Conservation (phyloP, 352 stramenopile genomes). For the Sclerospora graminicola region DNA sequence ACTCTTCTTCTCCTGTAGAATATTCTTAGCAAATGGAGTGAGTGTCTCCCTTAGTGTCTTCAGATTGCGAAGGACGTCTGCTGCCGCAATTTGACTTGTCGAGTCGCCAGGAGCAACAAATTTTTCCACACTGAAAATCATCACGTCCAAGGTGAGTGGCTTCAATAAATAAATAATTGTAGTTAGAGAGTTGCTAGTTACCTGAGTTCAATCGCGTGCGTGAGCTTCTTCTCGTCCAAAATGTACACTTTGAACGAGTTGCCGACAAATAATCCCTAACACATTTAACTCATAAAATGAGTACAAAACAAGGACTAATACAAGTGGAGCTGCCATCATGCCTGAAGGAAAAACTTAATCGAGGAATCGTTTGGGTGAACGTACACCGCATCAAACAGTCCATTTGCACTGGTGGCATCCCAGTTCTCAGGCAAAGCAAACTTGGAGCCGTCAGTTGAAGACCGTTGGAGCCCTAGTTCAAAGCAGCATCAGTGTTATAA, state of each 20-base stretch:
- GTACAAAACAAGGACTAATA: background rate
- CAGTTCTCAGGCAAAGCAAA: constrained; percentile 38
- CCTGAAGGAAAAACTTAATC: constrained; percentile 57
- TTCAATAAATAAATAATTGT: background rate
- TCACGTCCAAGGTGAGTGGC: background rate
- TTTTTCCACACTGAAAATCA: constrained; percentile 25
- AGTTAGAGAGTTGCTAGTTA: constrained; percentile 6
- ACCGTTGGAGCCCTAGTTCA: constrained; percentile 32
- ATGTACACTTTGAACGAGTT: constrained; percentile 76
- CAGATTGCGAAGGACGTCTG: constrained; percentile 41
- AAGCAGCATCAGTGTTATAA: background rate
- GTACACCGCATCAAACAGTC: constrained; percentile 53
- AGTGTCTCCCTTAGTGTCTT: constrained; percentile 35
- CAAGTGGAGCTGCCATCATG: constrained; percentile 5
- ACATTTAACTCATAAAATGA: background rate
- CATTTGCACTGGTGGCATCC: constrained; percentile 46
- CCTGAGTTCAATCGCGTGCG: constrained; percentile 67
- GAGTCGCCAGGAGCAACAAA: constrained; percentile 21
- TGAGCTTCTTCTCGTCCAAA: constrained; percentile 50
- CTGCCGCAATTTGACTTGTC: constrained; percentile 19
- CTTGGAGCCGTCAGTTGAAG: constrained; percentile 10
- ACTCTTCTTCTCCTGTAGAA: constrained; percentile 35
- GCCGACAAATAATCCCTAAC: constrained; percentile 60
- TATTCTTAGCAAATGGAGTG: constrained; percentile 42
- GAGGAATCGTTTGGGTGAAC: constrained; percentile 37